A percentile compares a stretch with the other conserved stretches of the same genome.
phyloP scores from a whole-genome alignment of 2,329 filamentous ascomycete genomes.

The Geosmithia flava region DNA sequence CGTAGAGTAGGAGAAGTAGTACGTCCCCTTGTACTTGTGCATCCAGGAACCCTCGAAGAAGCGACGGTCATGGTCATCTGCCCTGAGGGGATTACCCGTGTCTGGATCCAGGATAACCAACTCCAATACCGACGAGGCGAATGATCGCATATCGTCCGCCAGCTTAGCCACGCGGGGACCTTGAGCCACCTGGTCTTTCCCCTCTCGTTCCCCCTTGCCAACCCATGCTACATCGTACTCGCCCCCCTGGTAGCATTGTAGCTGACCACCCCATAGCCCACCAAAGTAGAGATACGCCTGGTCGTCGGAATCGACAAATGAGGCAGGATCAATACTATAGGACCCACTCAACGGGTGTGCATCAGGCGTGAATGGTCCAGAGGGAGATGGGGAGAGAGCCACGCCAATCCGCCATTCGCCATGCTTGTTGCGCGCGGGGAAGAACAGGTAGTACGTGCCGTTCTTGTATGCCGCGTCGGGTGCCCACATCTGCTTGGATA shows the following conservation, averaged over 20 bases:
- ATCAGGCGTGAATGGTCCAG: constrained; percentile 59
- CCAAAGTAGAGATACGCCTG: constrained; percentile 51
- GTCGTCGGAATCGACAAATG: constrained; percentile 50
- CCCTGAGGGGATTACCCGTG: constrained; percentile 43
- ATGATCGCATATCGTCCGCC: constrained; percentile 51
- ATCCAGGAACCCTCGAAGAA: constrained; percentile 78
- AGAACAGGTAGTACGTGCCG: constrained; percentile 64
- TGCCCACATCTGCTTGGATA: constrained; percentile 68
- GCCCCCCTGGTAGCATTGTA: constrained; percentile 60
- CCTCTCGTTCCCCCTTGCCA: constrained; percentile 46
- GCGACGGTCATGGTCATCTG: constrained; percentile 58
- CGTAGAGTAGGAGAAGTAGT: constrained; percentile 70
- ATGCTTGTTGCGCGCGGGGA: constrained; percentile 60
- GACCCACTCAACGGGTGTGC: constrained; percentile 52
- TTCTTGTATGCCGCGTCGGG: constrained; percentile 60
- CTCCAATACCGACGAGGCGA: constrained; percentile 43
- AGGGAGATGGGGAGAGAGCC: constrained; percentile 48
- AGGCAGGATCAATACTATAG: constrained; percentile 67
- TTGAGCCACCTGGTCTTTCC: constrained; percentile 43
- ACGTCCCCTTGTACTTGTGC: constrained; percentile 57
- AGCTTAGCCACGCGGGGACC: constrained; percentile 55
- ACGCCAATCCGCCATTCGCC: constrained; percentile 66
- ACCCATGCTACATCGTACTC: constrained; percentile 45
- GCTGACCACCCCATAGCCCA: constrained; percentile 69
- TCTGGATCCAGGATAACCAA: constrained; percentile 52